Evolutionary conservation across 208 protist species (phyloP), one percentile per base, ranked within the genome.

Genomic region (Acanthamoeba sp.): DNA sequence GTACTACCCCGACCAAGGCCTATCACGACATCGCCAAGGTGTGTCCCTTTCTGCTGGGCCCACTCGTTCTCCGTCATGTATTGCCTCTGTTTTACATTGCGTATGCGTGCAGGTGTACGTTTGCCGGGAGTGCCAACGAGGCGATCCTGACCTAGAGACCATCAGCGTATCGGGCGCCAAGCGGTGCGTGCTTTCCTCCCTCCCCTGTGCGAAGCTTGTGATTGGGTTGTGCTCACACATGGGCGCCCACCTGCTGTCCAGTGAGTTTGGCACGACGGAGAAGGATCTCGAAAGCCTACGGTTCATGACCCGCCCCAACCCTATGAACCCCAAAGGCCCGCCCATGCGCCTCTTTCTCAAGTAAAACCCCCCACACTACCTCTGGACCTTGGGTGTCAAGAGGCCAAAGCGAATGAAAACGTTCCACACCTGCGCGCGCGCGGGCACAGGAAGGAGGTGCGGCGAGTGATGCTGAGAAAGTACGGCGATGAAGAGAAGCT

Each of bases 241-340:
- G 42, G 6, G 18, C 29, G 80, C 36, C 40, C 24, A 55, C 82
- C 27, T n/a, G 40, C 16, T 18, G 6, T 20, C 34, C 57, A 59
- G 52, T 34, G 84, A 90, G 52, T 90, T 71, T 40, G 84, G 84
- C 22, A 71, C 84, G 42, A 90, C 50, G 38, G 84, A 90, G 48
- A 66, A 90, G 48, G 84, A 90, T 16, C 84, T 90, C 32, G 57
- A 90, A 34, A 34, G 48, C 22, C 84, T 90, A 24, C 48, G 34
- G 2, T 90, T 69, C 57, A 90, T 90, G 84, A 66, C n/a, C 52
- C 12, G 42, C 2, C 48, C 84, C 48, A 90, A 90, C n/a, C 84
- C 84, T 16, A 90, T 90, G 50, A 90, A 90, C 84, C 84, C 84
- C 52, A 90, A 90, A 29, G 84, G 84, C 36, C 84, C 84, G 48